Base-by-base conservation (phyloP, 2,329 filamentous ascomycete genomes). In the Xenoacremonium recifei region DNA sequence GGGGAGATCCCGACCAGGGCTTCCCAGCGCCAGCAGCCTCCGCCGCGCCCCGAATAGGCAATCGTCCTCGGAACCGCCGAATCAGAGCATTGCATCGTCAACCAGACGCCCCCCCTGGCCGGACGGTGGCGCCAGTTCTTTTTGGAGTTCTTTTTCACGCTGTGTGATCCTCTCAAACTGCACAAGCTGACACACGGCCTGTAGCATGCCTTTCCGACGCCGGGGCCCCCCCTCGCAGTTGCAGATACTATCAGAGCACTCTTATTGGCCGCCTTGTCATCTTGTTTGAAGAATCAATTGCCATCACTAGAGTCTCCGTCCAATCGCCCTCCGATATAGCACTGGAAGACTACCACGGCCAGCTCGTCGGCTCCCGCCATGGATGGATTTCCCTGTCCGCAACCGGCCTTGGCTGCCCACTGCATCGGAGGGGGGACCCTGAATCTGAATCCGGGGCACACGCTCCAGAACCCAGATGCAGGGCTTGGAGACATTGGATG, bases 201-300 rank as follows among this genome's bases (percentile, higher is more conserved):
- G n/a, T n/a, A n/a, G n/a, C n/a, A n/a, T n/a, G n/a, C n/a, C n/a
- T n/a, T n/a, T 27, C 23, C 23, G 23, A 27, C 9, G 23, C 23
- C 23, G 23, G 23, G 23, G 23, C 9, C n/a, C n/a, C n/a, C n/a
- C 23, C 23, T 27, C 23, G 29, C 7, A 31, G n/a, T 31, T 11
- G 29, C 29, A 11, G 29, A 52, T 51, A 53, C 42, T 58, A 58
- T 58, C 55, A 57, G 43, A 49, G 18, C 37, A 21, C 25, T 15
- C 42, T 39, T 21, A 58, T 58, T 58, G 55, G 55, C 32, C 47
- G 55, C 55, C 51, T 55, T 52, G 53, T 39, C 48, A 45, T 48
- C 31, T 40, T 42, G 55, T 58, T 58, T 57, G 51, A 52, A 58
- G 49, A 58, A 58, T 58, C 45, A 58, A 58, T 58, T 58, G 55